phyloP scores from a whole-genome alignment of 306 rosid genomes.

The Pterocarpus macrocarpus region DNA sequence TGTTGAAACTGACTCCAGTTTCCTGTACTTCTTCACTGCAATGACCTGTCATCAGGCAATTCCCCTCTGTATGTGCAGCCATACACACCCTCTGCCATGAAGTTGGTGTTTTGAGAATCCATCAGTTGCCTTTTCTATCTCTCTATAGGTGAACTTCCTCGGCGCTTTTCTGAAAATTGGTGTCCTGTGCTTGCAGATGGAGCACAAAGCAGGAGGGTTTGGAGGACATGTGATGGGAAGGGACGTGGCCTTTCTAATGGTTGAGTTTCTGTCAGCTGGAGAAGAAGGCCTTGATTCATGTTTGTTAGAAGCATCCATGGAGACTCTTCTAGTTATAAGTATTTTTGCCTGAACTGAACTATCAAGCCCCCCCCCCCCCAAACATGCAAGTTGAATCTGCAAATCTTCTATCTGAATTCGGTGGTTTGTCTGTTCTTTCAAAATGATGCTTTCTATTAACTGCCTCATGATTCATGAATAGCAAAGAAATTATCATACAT shows the following conservation, averaged over 20 bases:
- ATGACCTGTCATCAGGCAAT: conserved; percentile 44
- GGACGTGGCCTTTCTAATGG: conserved; percentile 32
- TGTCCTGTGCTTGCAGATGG: conserved; percentile 37
- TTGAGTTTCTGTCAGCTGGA: conserved; percentile 32
- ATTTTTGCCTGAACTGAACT: neutral
- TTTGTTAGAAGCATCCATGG: neutral
- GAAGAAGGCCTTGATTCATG: neutral
- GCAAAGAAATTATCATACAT: neutral
- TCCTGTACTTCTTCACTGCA: conserved; percentile 45
- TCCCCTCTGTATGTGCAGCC: conserved; percentile 37
- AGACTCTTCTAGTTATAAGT: neutral
- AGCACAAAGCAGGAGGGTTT: conserved; percentile 41
- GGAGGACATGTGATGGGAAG: conserved; percentile 32
- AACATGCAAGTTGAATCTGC: neutral
- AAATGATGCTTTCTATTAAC: conserved; percentile 1
- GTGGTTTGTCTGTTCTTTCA: neutral
- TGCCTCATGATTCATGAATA: neutral
- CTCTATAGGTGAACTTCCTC: conserved; percentile 37
- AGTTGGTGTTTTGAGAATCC: conserved; percentile 34
- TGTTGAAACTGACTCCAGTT: conserved; percentile 13
- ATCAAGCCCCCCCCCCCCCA: neutral
- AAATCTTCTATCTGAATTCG: neutral
- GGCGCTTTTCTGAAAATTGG: conserved; percentile 37
- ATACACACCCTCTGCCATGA: conserved; percentile 39
- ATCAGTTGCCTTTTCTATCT: conserved; percentile 39